These are phyloP conservation scores for Saccharomyces hybrid DNA, from an alignment of 1,139 yeast genomes.

Conservation along the genomic window DNA sequence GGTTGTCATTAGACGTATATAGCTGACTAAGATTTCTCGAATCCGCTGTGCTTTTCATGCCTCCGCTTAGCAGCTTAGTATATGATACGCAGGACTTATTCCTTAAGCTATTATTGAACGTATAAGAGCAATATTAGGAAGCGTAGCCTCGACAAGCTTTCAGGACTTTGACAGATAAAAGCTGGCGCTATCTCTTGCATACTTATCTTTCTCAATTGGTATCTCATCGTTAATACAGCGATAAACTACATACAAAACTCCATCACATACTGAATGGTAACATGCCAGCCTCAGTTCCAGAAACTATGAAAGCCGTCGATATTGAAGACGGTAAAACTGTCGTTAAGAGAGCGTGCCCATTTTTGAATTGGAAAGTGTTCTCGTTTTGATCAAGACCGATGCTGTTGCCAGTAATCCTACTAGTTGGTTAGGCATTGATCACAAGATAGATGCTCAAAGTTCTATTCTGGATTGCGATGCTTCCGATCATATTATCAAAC, in stretches of 20 bases:
- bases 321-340: conserved; percentile 27
- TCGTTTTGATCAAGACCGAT: conserved; percentile 45
- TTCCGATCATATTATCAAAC: conserved; percentile 50
- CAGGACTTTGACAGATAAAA: background rate
- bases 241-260: background rate
- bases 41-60: background rate
- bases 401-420: conserved; percentile 68
- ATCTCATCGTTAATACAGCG: background rate
- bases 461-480: conserved; percentile 50
- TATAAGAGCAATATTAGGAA: background rate
- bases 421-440: conserved; percentile 58
- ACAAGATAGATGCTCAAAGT: conserved; percentile 39
- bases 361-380: conserved; percentile 37
- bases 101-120: background rate
- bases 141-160: background rate
- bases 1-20: no score
- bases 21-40: background rate
- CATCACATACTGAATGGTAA: no score
- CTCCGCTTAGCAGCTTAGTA: background rate
- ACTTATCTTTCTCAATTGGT: background rate
- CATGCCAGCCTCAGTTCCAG: conserved; percentile 19
- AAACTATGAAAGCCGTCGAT: conserved; percentile 32
- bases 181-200: background rate
- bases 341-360: conserved; percentile 31
- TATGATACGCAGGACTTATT: background rate